Percentiles rank a stretch among this genome's conserved stretches.
phyloP scores from a whole-genome alignment of 75 land plant genomes.

The Cunninghamia lanceolata region DNA sequence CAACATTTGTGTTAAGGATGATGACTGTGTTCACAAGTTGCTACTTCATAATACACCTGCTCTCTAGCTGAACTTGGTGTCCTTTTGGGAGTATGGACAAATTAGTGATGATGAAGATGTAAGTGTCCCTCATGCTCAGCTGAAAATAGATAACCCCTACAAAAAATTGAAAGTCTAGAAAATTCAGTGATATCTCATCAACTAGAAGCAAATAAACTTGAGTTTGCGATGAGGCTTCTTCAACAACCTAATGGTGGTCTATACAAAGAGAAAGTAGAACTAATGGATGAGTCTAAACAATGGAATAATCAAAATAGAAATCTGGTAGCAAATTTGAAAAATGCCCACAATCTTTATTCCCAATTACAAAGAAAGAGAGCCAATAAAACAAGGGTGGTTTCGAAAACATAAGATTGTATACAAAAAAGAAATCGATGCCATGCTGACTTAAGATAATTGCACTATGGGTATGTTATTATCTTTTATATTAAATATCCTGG shows the following conservation, averaged over 20 bases:
- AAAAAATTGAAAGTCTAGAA: conserved; percentile 38
- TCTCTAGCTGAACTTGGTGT: too few relatives aligned
- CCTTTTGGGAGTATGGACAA: conserved; percentile 20
- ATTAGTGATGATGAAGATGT: conserved; percentile 20
- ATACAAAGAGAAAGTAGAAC: conserved; percentile 29
- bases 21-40: too few relatives aligned
- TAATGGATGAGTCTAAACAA: conserved; percentile 32
- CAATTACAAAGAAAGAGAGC: conserved; percentile 36
- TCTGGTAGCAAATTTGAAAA: conserved; percentile 26
- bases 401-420: too few relatives aligned
- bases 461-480: too few relatives aligned
- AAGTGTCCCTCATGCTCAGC: conserved; percentile 32
- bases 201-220: conserved; percentile 29
- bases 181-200: conserved; percentile 38
- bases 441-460: too few relatives aligned
- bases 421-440: too few relatives aligned
- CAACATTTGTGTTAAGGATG: too few relatives aligned
- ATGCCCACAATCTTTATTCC: conserved; percentile 30
- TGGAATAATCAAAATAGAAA: conserved; percentile 28
- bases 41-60: too few relatives aligned
- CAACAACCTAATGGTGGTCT: conserved; percentile 40
- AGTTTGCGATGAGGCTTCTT: conserved; percentile 28
- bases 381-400: conserved; percentile 26
- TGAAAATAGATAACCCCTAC: conserved; percentile 35
- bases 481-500: too few relatives aligned